These are phyloP conservation scores for Panus rudis DNA, from an alignment of 768 basidiomycete species.

Conservation along the genomic window DNA sequence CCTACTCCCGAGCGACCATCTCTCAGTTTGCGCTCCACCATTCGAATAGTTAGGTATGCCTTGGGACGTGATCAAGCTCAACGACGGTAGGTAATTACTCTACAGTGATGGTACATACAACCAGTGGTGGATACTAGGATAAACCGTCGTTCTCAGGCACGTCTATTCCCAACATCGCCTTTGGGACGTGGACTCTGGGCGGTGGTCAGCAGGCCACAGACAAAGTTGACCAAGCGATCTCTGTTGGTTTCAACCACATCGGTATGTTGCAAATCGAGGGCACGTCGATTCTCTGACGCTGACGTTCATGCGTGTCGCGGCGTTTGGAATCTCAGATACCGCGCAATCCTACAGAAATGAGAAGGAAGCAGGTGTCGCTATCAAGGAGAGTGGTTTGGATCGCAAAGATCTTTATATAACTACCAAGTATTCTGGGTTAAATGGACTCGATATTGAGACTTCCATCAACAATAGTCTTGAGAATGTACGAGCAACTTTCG, in stretches of 20 bases:
- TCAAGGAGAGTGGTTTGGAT: constrained; percentile 45
- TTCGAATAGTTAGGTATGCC: constrained; percentile 36
- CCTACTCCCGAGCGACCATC: not conserved
- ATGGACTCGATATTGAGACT: constrained; percentile 44
- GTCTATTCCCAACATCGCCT: constrained; percentile 44
- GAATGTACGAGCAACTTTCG: constrained; percentile 34
- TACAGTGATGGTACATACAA: too few species aligned
- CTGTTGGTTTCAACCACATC: constrained; percentile 54
- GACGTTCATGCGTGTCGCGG: not conserved
- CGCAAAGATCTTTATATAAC: constrained; percentile 58
- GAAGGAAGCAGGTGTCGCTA: constrained; percentile 42
- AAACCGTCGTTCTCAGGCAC: constrained; percentile 28
- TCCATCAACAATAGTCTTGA: constrained; percentile 51
- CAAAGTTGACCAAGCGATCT: constrained; percentile 56
- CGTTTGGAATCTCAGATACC: constrained; percentile 41
- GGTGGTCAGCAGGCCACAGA: constrained; percentile 45
- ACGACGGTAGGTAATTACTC: constrained; percentile 54
- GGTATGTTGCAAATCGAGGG: constrained; percentile 38
- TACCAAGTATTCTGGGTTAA: constrained; percentile 52
- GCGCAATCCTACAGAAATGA: constrained; percentile 60
- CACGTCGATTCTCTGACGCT: not conserved
- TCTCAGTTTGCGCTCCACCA: constrained; percentile 1
- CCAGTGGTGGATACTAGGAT: not conserved
- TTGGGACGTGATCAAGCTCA: constrained; percentile 52
- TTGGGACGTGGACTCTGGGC: constrained; percentile 62